phyloP scores from a whole-genome alignment of 139 green algal genomes.

The Chlorella vulgaris region DNA sequence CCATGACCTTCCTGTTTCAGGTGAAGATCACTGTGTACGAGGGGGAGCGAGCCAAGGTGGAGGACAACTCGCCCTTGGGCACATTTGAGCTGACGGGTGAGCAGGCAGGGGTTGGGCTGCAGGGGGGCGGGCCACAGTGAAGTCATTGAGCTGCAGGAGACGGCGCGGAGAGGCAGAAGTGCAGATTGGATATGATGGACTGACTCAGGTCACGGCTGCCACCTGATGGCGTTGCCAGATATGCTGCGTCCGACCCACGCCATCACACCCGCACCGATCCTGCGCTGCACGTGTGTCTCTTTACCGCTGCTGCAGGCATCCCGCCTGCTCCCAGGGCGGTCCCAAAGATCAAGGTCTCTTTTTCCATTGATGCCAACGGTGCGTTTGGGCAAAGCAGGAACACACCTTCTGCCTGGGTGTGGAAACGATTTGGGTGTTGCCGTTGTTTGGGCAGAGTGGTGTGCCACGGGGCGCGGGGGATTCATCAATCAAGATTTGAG shows the following conservation, averaged over 20 bases:
- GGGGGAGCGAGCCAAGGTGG: slow-evolving; percentile 88
- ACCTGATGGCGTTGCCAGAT: too few relatives aligned
- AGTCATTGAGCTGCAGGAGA: neutral
- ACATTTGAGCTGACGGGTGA: slow-evolving; percentile 11
- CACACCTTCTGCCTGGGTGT: neutral
- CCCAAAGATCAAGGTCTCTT: slow-evolving; percentile 96
- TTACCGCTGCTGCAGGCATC: slow-evolving; percentile 75
- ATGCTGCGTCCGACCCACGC: too few relatives aligned
- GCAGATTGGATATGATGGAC: too few relatives aligned
- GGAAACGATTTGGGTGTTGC: neutral
- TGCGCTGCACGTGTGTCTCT: neutral
- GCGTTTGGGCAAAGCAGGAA: too few relatives aligned
- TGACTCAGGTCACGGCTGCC: too few relatives aligned
- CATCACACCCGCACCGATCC: too few relatives aligned
- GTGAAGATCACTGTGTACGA: slow-evolving; percentile 81
- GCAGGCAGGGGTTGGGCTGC: neutral
- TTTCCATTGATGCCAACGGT: slow-evolving; percentile 98
- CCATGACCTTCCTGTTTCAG: neutral
- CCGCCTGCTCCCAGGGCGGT: slow-evolving; percentile 96
- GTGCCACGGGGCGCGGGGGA: neutral
- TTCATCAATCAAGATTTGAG: neutral
- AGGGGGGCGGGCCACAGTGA: neutral
- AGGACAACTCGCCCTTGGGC: slow-evolving; percentile 92
- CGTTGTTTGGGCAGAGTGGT: neutral
- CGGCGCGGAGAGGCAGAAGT: neutral